phyloP scores from a whole-genome alignment of 2,329 filamentous ascomycete genomes.

The Ramularia collo-cygni region DNA sequence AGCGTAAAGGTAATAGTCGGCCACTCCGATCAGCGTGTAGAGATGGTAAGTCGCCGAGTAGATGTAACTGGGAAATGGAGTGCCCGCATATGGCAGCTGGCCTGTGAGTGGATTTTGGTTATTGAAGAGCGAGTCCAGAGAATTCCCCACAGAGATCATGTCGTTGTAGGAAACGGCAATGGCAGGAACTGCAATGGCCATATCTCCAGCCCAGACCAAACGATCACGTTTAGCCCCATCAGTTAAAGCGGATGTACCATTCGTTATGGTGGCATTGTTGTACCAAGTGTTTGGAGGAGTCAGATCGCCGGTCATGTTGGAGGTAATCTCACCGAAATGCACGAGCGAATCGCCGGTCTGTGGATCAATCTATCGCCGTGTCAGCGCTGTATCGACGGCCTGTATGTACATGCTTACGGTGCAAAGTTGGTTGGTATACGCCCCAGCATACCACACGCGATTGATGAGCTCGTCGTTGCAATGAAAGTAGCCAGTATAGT shows the following conservation, averaged over 20 bases:
- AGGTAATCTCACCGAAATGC: slow-evolving; percentile 27
- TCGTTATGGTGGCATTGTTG: slow-evolving; percentile 36
- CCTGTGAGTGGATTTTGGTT: slow-evolving; percentile 26
- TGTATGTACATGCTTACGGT: slow-evolving; percentile 8
- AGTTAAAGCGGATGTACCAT: slow-evolving; percentile 32
- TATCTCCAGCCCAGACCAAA: slow-evolving; percentile 56
- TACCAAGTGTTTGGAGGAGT: slow-evolving; percentile 33
- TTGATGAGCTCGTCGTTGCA: slow-evolving; percentile 39
- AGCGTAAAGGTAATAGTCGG: slow-evolving; percentile 37
- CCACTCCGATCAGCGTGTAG: slow-evolving; percentile 41
- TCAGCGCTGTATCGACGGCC: background rate
- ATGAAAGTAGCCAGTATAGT: slow-evolving; percentile 37
- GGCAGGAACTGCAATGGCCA: slow-evolving; percentile 46
- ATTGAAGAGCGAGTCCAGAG: slow-evolving; percentile 25
- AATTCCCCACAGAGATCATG: slow-evolving; percentile 30
- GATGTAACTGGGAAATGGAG: slow-evolving; percentile 23
- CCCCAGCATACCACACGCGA: slow-evolving; percentile 39
- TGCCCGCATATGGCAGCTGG: slow-evolving; percentile 24
- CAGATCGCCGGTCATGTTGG: slow-evolving; percentile 26
- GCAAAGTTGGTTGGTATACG: slow-evolving; percentile 29
- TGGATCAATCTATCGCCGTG: slow-evolving; percentile 24
- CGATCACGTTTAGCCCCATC: slow-evolving; percentile 56
- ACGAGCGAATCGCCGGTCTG: slow-evolving; percentile 32
- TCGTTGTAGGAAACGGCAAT: slow-evolving; percentile 44
- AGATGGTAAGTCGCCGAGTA: slow-evolving; percentile 51